Evolutionary conservation across 345 rosid species (phyloP).

Genomic region (Bruguiera parviflora): DNA sequence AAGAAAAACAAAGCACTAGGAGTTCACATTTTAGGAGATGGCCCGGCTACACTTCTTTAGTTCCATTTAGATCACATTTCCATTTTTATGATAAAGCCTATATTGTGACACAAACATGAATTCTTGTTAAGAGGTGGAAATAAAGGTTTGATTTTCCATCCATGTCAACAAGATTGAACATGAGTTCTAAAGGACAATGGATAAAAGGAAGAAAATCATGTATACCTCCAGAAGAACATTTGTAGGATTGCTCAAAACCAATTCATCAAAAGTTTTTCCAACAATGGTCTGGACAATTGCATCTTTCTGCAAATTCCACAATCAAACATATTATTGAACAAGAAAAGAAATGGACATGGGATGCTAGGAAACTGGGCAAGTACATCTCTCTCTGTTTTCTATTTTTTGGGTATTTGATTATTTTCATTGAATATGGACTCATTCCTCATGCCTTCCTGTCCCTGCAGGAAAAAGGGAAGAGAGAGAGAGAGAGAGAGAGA

Average conservation of each 20-base stretch:
- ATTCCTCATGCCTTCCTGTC: not conserved
- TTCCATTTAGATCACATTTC: not conserved
- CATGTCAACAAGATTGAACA: not conserved
- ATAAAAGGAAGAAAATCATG: not conserved
- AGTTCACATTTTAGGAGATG: not conserved
- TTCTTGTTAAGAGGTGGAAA: not conserved
- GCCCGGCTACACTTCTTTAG: not conserved
- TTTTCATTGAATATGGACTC: no score
- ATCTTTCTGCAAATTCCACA: constrained; percentile 46
- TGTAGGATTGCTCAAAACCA: constrained; percentile 61
- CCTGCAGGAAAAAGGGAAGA: not conserved
- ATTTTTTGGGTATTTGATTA: no score
- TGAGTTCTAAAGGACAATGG: not conserved
- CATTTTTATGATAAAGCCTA: not conserved
- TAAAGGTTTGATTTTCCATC: not conserved
- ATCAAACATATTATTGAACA: not conserved
- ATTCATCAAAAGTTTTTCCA: constrained; percentile 77
- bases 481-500: constrained; percentile 1
- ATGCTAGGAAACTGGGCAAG: not conserved
- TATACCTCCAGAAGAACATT: constrained; percentile 82
- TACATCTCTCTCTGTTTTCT: no score
- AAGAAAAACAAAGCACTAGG: not conserved
- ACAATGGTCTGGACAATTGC: constrained; percentile 54
- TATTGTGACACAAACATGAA: not conserved
- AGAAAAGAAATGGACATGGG: not conserved